Evolutionary conservation across 805 yeast species (phyloP).

Genomic region (Debaryomyces prosopidis): DNA sequence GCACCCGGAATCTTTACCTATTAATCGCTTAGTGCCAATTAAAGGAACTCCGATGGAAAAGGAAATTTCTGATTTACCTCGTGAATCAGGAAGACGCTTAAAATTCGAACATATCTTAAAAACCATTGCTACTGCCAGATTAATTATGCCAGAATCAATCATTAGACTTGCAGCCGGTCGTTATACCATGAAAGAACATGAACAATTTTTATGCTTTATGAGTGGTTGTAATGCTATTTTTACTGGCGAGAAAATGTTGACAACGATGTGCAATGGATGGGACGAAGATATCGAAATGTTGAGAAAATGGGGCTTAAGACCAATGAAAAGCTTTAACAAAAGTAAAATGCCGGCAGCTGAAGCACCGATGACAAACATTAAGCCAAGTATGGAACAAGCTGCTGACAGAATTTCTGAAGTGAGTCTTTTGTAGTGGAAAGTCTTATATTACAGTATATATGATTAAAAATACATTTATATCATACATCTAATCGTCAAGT

Average conservation of each 20-base stretch:
- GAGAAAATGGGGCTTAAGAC: slow-evolving; percentile 65
- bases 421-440: too few species aligned
- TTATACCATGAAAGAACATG: slow-evolving; percentile 75
- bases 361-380: not conserved
- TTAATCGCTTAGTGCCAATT: slow-evolving; percentile 74
- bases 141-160: slow-evolving; percentile 70
- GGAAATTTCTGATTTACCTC: slow-evolving; percentile 43
- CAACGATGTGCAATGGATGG: slow-evolving; percentile 84
- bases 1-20: slow-evolving; percentile 86
- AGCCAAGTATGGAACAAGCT: too few species aligned
- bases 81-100: slow-evolving; percentile 39
- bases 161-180: slow-evolving; percentile 81
- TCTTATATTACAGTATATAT: too few species aligned
- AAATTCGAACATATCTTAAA: slow-evolving; percentile 63
- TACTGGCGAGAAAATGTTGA: slow-evolving; percentile 78
- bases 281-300: slow-evolving; percentile 75
- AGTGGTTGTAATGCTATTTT: slow-evolving; percentile 80
- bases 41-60: slow-evolving; percentile 76
- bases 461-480: too few species aligned
- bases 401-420: too few species aligned
- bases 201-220: slow-evolving; percentile 73
- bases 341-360: not conserved
- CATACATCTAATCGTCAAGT: slow-evolving; percentile 1
- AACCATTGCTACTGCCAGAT: slow-evolving; percentile 74
- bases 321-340: slow-evolving; percentile 47